phyloP scores from a whole-genome alignment of 495 filamentous ascomycete species.

The Cryomyces minteri region DNA sequence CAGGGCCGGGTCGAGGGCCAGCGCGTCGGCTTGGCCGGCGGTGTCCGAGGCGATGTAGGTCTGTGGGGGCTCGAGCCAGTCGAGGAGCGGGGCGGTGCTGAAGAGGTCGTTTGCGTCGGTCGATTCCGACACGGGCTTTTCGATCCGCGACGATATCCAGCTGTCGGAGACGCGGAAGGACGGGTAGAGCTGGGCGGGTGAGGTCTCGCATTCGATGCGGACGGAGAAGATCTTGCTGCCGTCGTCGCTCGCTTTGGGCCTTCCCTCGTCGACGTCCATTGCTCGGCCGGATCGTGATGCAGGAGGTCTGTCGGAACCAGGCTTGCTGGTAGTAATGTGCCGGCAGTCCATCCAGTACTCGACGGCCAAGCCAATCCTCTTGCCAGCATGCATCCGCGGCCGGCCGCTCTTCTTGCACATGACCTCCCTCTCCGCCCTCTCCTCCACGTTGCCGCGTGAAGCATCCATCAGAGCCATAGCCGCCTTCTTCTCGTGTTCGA shows the following conservation, averaged over 20 bases:
- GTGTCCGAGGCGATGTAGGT: conserved; percentile 9
- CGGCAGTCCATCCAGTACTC: conserved; percentile 72
- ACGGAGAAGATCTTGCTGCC: conserved; percentile 33
- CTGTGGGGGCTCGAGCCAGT: conserved; percentile 45
- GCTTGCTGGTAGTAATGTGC: conserved; percentile 14
- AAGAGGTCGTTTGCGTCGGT: conserved; percentile 24
- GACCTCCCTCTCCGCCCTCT: conserved; percentile 28
- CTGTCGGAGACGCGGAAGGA: conserved; percentile 43
- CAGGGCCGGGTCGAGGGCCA: conserved; percentile 24
- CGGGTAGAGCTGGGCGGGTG: conserved; percentile 30
- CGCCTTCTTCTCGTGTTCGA: conserved; percentile 48
- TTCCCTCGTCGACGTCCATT: conserved; percentile 3
- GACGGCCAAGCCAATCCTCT: conserved; percentile 53
- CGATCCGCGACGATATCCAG: conserved; percentile 45
- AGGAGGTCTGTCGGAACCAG: too few relatives aligned
- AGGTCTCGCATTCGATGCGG: conserved; percentile 42
- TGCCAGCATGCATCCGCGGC: conserved; percentile 58
- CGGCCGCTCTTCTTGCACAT: conserved; percentile 52
- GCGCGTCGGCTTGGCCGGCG: conserved; percentile 15
- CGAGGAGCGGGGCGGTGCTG: conserved; percentile 14
- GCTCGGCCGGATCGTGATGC: conserved; percentile 10
- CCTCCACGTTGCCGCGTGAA: background rate
- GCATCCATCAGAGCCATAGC: conserved; percentile 22
- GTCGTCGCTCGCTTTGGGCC: background rate
- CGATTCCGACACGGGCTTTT: conserved; percentile 21